These are phyloP conservation scores for Omphalotus guepiniiformis DNA, from an alignment of 768 basidiomycete species.

Conservation along the genomic window DNA sequence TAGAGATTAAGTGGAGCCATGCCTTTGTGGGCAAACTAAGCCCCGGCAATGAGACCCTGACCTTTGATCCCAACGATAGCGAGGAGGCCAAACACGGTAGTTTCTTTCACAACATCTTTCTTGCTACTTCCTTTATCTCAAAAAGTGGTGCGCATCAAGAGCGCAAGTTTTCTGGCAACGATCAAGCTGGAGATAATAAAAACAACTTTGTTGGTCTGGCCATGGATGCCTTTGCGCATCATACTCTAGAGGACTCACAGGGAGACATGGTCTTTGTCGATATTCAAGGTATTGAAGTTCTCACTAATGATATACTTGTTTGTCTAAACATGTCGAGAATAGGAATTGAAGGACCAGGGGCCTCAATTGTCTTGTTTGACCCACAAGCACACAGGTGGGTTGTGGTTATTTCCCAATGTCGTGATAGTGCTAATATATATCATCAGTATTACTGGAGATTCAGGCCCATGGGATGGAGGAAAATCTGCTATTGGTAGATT, in stretches of 20 bases:
- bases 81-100: neutral
- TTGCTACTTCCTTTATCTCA: neutral
- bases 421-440: neutral
- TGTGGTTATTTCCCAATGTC: neutral
- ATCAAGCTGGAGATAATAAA: slow-evolving; percentile 9
- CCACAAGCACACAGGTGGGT: slow-evolving; percentile 1
- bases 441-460: neutral
- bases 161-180: slow-evolving; percentile 16
- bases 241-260: slow-evolving; percentile 14
- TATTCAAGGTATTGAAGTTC: slow-evolving; percentile 20
- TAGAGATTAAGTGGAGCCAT: too few relatives aligned
- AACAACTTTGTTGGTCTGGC: slow-evolving; percentile 12
- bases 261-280: slow-evolving; percentile 13
- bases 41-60: too few relatives aligned
- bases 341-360: neutral
- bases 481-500: neutral
- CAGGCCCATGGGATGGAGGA: slow-evolving; percentile 12
- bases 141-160: neutral
- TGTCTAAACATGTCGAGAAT: neutral
- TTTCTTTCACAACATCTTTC: neutral
- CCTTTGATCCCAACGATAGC: neutral
- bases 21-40: too few relatives aligned
- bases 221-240: slow-evolving; percentile 21
- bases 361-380: neutral
- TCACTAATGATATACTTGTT: neutral